Evolutionary conservation across 495 filamentous ascomycete species (phyloP), one percentile per base, ranked within the genome.

Genomic region (Podospora sp.): DNA sequence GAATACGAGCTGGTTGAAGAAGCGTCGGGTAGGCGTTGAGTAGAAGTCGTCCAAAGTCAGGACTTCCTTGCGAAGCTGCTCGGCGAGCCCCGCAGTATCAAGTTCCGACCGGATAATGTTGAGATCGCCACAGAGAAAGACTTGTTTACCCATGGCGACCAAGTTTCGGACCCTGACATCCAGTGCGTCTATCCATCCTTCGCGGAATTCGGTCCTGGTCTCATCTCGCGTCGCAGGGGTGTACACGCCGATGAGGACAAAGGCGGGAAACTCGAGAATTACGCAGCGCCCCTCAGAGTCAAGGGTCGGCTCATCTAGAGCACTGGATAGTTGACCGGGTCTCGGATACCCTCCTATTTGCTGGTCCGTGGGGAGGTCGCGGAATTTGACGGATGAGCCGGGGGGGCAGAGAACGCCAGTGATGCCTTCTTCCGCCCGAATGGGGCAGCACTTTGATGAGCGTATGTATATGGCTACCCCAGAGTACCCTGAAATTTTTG

Each of bases 381-480:
- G 85, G 75, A 92, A 99, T 18, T 84, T 82, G n/a, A 82, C 86
- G 6, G 88, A 83, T 1, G 90, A 91, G 71, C 88, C 90, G 2
- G 92, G 93, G 1, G 92, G 88, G 35, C 86, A 88, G 26, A 97
- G 85, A 12, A 92, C 81, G 9, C 95, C 95, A 3, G 91, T 91
- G 63, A 99, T 87, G 27, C 95, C 95, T 82, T 97, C 95, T 80
- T 99, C 95, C 2, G 93, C 94, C 53, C 90, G 87, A 16, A 99
- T 93, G 0, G 95, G 95, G 20, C 88, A 87, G 76, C 95, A 98
- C 62, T 87, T 89, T 4, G 91, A 87, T 73, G 93, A 92, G n/a
- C 94, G 88, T 1, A 93, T 97, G 77, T 98, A 99, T 21, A 99
- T 92, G 14, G 91, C 95, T 1, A 99, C 92, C 1, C 95, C 95